Conservation (phyloP, 148 eudicot genomes). For the Camellia lanceoleosa region DNA sequence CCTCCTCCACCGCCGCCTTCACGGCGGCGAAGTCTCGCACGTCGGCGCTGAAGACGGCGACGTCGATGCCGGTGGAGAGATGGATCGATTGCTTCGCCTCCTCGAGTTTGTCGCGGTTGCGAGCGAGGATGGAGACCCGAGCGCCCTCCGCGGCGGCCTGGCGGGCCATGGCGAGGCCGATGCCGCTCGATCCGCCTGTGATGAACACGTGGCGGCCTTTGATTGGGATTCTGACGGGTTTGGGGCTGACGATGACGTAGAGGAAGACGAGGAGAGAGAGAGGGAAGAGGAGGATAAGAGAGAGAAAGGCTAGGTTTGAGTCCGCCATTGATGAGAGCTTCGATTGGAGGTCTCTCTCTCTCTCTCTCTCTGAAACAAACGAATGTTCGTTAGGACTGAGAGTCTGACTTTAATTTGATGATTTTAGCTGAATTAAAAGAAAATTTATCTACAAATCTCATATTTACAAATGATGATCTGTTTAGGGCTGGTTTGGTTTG, state of each 20-base stretch:
- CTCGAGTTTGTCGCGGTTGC: conserved; percentile 44
- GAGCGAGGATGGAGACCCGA: conserved; percentile 71
- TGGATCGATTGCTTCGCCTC: conserved; percentile 54
- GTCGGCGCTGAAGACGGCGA: conserved; percentile 60
- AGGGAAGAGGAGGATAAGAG: conserved; percentile 37
- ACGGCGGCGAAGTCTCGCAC: conserved; percentile 63
- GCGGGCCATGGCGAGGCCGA: conserved; percentile 81
- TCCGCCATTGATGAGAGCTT: conserved; percentile 33
- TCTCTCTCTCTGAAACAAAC: too few species aligned
- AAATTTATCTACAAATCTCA: too few species aligned
- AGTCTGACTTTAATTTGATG: too few species aligned
- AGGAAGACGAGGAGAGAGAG: conserved; percentile 37
- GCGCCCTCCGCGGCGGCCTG: conserved; percentile 64
- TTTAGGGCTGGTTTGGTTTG: too few species aligned
- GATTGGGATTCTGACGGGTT: conserved; percentile 55
- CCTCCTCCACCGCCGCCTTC: conserved; percentile 51
- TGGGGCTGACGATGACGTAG: conserved; percentile 51
- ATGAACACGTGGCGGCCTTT: conserved; percentile 85
- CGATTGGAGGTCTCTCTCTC: too few species aligned
- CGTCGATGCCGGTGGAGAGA: conserved; percentile 72
- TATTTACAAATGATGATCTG: too few species aligned
- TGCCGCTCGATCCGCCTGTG: conserved; percentile 98
- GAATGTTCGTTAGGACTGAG: too few species aligned
- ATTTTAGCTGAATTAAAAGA: too few species aligned
- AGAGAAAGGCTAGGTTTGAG: conserved; percentile 20